Evolutionary conservation across 768 basidiomycete species (phyloP), one percentile per base, ranked within the genome.

Genomic region (Sistotremastrum niveocremeum): DNA sequence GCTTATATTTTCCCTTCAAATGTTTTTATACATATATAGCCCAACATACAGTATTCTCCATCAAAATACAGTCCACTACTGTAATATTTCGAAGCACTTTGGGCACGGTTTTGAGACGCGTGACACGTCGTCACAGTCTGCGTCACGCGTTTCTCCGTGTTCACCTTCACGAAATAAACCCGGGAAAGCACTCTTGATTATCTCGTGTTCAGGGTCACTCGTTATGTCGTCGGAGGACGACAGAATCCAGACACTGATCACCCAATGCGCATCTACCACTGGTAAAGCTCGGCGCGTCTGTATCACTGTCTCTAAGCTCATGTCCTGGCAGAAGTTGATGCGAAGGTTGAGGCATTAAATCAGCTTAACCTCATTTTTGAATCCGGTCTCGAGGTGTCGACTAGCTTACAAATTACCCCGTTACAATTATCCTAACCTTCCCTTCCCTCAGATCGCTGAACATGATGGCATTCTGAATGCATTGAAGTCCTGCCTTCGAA

Each of bases 331-430:
- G 86, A 89, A 61, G 76, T 82, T 48, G 86, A 89, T 63, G 70
- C 74, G 50, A 86, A 81, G 65, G 71, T 86, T 28, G 85, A 89
- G 58, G 85, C 83, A 30, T 68, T 89, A 50, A 69, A 76, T 48
- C 88, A 84, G 64, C 69, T 89, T 38, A 81, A 88, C 60, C 68
- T 67, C 35, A 75, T 80, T 62, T 83, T 86, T 57, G 82, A 86
- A 62, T 65, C 72, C 36, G 78, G 75, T 42, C 59, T 72, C 48
- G 77, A 89, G 71, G 87, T 86, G 60, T 42, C 65, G 50, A 20
- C 34, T 7, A 35, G 11, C 35, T 38, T 10, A 28, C 20, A 20
- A 20, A 20, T 20, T 20, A 20, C 20, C 52, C 45, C 20, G 41
- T 43, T 46, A 40, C 51, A 38, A 47, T 46, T 29, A 41, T 11